phyloP scores from a whole-genome alignment of 805 yeast genomes.

The Candida montana region DNA sequence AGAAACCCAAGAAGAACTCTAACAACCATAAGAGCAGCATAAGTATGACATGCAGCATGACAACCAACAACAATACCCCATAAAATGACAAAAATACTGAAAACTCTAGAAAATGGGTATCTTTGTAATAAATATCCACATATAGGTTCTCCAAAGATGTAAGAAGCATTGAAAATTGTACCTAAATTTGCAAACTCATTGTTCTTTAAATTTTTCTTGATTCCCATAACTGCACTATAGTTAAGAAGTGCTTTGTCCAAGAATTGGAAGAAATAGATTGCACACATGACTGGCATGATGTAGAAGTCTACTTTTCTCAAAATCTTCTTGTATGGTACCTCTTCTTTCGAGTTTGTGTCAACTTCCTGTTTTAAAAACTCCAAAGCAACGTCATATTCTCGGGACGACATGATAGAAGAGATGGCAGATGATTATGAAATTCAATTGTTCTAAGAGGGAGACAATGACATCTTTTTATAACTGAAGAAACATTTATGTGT shows the following conservation, averaged over 20 bases:
- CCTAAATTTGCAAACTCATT: constrained; percentile 46
- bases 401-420: not conserved
- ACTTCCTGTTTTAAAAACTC: constrained; percentile 4
- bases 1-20: constrained; percentile 46
- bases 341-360: not conserved
- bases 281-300: constrained; percentile 33
- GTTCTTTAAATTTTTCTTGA: constrained; percentile 40
- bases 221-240: constrained; percentile 62
- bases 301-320: constrained; percentile 15
- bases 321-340: constrained; percentile 3
- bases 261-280: constrained; percentile 48
- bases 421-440: no score
- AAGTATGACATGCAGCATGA: constrained; percentile 45
- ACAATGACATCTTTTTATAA: no score
- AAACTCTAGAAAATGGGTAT: constrained; percentile 46
- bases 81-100: constrained; percentile 36
- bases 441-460: no score
- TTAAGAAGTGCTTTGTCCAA: constrained; percentile 50
- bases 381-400: constrained; percentile 8
- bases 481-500: no score
- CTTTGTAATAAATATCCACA: constrained; percentile 41
- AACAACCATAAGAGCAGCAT: constrained; percentile 47
- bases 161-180: constrained; percentile 48
- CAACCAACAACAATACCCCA: constrained; percentile 48
- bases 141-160: constrained; percentile 46